These are phyloP conservation scores for Diaporthe aspalathi DNA, from an alignment of 2,329 filamentous ascomycete genomes.

Conservation along the genomic window DNA sequence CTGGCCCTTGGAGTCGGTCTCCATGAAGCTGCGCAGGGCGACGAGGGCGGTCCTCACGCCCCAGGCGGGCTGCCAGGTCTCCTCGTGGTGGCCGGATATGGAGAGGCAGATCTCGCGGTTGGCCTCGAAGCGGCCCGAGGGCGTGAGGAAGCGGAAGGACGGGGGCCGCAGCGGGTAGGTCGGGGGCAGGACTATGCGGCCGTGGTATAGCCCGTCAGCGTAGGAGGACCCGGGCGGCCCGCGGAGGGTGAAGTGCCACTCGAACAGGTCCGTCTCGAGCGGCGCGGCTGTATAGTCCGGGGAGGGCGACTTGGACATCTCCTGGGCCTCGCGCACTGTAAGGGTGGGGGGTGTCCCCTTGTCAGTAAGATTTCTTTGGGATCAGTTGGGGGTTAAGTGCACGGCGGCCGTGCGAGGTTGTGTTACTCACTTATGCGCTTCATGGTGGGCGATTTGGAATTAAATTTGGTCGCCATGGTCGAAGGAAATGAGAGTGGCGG, in stretches of 20 bases:
- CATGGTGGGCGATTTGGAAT: slow-evolving; percentile 84
- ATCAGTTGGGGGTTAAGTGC: no score
- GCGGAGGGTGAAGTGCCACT: slow-evolving; percentile 98
- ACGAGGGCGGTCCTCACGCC: slow-evolving; percentile 89
- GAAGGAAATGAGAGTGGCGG: background rate
- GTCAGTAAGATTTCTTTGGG: background rate
- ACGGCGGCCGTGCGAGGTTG: background rate
- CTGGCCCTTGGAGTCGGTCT: slow-evolving; percentile 87
- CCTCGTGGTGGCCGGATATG: slow-evolving; percentile 95
- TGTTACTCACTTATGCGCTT: slow-evolving; percentile 78
- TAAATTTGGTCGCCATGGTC: slow-evolving; percentile 64
- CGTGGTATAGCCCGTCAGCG: slow-evolving; percentile 88
- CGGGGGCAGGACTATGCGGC: slow-evolving; percentile 89
- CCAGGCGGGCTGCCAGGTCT: slow-evolving; percentile 99
- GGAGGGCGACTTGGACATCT: slow-evolving; percentile 83
- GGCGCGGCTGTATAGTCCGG: slow-evolving; percentile 88
- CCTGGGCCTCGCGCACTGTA: slow-evolving; percentile 87
- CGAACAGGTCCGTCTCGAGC: slow-evolving; percentile 90
- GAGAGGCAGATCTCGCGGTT: slow-evolving; percentile 97
- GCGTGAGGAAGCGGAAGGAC: slow-evolving; percentile 94
- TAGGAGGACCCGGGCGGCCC: slow-evolving; percentile 87
- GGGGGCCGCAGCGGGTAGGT: slow-evolving; percentile 93
- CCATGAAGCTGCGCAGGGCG: slow-evolving; percentile 89
- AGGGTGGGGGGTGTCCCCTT: background rate
- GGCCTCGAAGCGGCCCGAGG: slow-evolving; percentile 91